A percentile compares a stretch with the other conserved stretches of the same genome.
Conservation (phyloP, 257 asterid species). For the Capsicum rhomboideum region DNA sequence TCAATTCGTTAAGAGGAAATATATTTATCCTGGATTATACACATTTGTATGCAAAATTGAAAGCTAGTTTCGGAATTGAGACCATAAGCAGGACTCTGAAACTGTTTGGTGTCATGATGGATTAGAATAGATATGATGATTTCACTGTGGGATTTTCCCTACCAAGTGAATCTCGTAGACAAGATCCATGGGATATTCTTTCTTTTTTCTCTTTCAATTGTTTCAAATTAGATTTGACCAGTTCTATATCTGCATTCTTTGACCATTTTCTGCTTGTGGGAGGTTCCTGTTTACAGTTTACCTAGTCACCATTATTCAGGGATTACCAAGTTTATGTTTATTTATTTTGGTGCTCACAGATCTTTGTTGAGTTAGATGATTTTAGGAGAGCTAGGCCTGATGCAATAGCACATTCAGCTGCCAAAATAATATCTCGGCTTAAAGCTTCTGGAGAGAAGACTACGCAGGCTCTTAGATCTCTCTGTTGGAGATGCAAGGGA, state of each 20-base stretch:
- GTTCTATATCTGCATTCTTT: not conserved
- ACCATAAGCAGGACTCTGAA: not conserved
- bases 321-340: not conserved
- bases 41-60: not conserved
- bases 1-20: not conserved
- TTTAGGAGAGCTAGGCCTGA: slow-evolving; percentile 85
- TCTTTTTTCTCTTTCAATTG: not conserved
- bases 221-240: not conserved
- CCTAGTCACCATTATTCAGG: not conserved
- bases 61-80: not conserved
- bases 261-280: slow-evolving; percentile 3
- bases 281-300: not conserved
- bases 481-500: slow-evolving; percentile 96
- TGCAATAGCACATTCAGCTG: slow-evolving; percentile 93
- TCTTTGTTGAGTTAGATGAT: slow-evolving; percentile 67
- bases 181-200: not conserved
- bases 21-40: not conserved
- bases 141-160: not conserved
- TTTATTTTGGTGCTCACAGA: slow-evolving; percentile 30
- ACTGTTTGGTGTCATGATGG: not conserved
- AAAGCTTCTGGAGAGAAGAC: slow-evolving; percentile 95
- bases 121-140: not conserved
- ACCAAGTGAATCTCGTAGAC: not conserved
- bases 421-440: slow-evolving; percentile 74
- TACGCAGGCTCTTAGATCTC: slow-evolving; percentile 78